Percentiles rank a stretch among this genome's conserved stretches.
phyloP scores from a whole-genome alignment of 257 asterid genomes.

The Buddleja alternifolia region DNA sequence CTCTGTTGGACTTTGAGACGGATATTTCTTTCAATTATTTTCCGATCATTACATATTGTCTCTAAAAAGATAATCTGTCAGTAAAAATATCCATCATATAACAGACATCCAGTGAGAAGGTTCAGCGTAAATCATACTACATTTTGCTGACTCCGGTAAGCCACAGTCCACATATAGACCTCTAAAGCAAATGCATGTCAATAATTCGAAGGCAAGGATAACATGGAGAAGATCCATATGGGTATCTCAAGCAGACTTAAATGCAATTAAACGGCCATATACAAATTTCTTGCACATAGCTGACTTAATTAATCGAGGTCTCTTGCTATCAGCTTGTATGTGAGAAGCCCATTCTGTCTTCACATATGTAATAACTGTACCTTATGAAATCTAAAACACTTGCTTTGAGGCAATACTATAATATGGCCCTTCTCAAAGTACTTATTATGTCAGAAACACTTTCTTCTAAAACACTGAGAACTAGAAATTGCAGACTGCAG shows the following conservation, averaged over 20 bases:
- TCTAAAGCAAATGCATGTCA: neutral
- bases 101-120: slow-evolving; percentile 29
- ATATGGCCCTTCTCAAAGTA: too few relatives aligned
- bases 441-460: too few relatives aligned
- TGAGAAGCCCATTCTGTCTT: too few relatives aligned
- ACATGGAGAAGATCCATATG: slow-evolving; percentile 1
- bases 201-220: slow-evolving; percentile 13
- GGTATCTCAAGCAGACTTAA: slow-evolving; percentile 4
- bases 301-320: neutral
- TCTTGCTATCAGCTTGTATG: too few relatives aligned
- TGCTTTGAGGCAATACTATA: too few relatives aligned
- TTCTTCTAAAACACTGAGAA: too few relatives aligned
- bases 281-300: slow-evolving; percentile 5
- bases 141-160: slow-evolving; percentile 23
- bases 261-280: neutral
- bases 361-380: too few relatives aligned
- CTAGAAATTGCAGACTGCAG: too few relatives aligned
- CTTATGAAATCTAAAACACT: too few relatives aligned
- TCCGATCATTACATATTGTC: slow-evolving; percentile 85
- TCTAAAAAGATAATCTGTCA: slow-evolving; percentile 90
- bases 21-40: slow-evolving; percentile 93
- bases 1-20: slow-evolving; percentile 99
- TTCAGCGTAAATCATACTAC: slow-evolving; percentile 15
- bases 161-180: slow-evolving; percentile 22
- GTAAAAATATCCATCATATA: slow-evolving; percentile 23